A percentile compares a stretch with the other conserved stretches of the same genome.
Evolutionary conservation across 2,329 filamentous ascomycete genomes (phyloP).

Genomic region (Colletotrichum caudatum): DNA sequence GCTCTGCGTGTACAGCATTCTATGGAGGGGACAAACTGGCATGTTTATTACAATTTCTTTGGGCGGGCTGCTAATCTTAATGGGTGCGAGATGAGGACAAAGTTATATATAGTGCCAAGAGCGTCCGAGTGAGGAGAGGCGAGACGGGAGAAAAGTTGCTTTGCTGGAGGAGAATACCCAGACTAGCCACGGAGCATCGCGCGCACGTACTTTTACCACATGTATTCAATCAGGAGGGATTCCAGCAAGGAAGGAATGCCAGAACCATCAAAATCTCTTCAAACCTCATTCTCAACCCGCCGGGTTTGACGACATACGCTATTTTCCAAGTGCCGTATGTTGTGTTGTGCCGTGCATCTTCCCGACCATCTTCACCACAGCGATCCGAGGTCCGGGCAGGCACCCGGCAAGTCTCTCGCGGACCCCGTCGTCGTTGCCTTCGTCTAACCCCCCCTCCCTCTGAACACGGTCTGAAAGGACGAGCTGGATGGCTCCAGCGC

Average conservation of each 20-base stretch:
- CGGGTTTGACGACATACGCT: background rate
- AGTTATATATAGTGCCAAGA: background rate
- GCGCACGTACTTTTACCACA: background rate
- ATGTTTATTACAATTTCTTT: slow-evolving; percentile 1
- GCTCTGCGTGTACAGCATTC: slow-evolving; percentile 21
- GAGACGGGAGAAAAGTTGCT: slow-evolving; percentile 10
- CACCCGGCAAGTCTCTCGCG: slow-evolving; percentile 49
- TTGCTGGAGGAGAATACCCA: slow-evolving; percentile 37
- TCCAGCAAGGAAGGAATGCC: background rate
- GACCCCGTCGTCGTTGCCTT: slow-evolving; percentile 60
- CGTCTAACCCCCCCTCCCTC: slow-evolving; percentile 65
- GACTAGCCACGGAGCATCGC: slow-evolving; percentile 26
- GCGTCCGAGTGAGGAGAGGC: background rate
- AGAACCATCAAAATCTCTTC: background rate
- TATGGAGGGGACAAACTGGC: slow-evolving; percentile 2
- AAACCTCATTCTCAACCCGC: background rate
- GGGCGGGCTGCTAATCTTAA: slow-evolving; percentile 9
- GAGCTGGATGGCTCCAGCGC: slow-evolving; percentile 38
- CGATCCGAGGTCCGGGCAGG: slow-evolving; percentile 66
- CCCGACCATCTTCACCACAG: slow-evolving; percentile 68
- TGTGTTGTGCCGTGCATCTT: slow-evolving; percentile 70
- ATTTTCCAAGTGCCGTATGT: background rate
- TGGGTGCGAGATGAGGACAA: slow-evolving; percentile 1
- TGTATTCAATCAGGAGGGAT: background rate
- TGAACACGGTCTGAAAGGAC: slow-evolving; percentile 59